These are phyloP conservation scores for Ceratobasidium sp. DNA, from an alignment of 1,284 basidiomycete genomes.

Conservation along the genomic window DNA sequence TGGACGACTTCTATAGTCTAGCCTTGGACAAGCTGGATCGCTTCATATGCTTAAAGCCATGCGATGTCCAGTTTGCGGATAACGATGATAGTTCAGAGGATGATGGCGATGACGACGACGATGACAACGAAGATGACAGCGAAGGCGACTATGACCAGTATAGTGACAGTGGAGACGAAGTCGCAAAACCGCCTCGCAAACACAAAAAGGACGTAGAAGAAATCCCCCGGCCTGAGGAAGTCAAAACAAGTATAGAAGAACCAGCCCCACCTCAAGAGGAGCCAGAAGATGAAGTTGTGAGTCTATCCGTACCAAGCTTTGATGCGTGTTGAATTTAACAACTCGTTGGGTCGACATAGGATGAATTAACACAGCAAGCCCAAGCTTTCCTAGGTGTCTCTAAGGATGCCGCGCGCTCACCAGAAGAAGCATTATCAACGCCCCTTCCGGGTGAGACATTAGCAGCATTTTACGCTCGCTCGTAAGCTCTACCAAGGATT, in stretches of 20 bases:
- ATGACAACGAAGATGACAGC: slow-evolving; percentile 50
- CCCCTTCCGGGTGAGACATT: slow-evolving; percentile 90
- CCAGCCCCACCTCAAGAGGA: slow-evolving; percentile 43
- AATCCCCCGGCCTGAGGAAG: slow-evolving; percentile 41
- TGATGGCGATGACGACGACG: slow-evolving; percentile 47
- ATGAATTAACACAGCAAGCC: slow-evolving; percentile 67
- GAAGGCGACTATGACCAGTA: slow-evolving; percentile 47
- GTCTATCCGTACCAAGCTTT: not conserved
- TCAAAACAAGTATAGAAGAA: slow-evolving; percentile 43
- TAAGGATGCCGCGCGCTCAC: slow-evolving; percentile 67
- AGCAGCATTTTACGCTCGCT: slow-evolving; percentile 84
- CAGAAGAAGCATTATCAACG: slow-evolving; percentile 80
- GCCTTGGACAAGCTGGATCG: slow-evolving; percentile 82
- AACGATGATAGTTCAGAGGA: slow-evolving; percentile 49
- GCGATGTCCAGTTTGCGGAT: slow-evolving; percentile 52
- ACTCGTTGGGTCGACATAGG: slow-evolving; percentile 53
- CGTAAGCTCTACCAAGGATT: slow-evolving; percentile 56
- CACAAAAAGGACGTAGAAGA: slow-evolving; percentile 23
- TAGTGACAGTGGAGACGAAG: slow-evolving; percentile 44
- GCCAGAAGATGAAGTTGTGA: slow-evolving; percentile 40
- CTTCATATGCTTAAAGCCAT: slow-evolving; percentile 72
- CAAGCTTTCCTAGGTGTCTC: slow-evolving; percentile 76
- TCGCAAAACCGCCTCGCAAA: not conserved
- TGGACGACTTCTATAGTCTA: slow-evolving; percentile 83
- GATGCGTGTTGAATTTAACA: not conserved